Evolutionary conservation across 1,284 basidiomycete species (phyloP), one percentile per base, ranked within the genome.

Genomic region (Apiotrichum akiyoshidainum): DNA sequence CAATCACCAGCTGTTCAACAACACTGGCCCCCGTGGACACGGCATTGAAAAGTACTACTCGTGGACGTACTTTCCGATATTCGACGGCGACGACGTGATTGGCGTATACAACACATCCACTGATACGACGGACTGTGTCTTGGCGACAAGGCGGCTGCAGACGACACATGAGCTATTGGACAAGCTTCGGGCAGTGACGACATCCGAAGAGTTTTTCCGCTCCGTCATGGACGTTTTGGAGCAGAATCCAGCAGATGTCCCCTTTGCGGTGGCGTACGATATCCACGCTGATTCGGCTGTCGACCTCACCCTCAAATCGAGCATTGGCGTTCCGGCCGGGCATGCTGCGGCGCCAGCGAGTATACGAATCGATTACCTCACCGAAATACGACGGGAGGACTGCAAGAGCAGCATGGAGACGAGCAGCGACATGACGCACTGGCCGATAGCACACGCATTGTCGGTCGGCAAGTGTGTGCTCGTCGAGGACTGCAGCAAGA

Each of bases 361-460:
- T 16, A 37, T 37, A 37, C 37, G 14, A 37, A 37, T 13, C 37
- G 37, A 37, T 6, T 3, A 37, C 37, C 14, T 16, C 11, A 35
- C 14, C 34, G 33, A n/a, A 41, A 35, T 7, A 7, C 26, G 26
- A 7, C 26, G 26, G 4, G 26, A 31, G 4, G 7, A 31, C 26
- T 3, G 26, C 26, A 3, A 31, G 7, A 4, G 26, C 26, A 3
- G 3, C 3, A 31, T 31, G 7, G 26, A 31, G 26, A 3, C 26
- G 26, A 31, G 26, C 26, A 31, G 4, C 26, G 26, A 31, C 3
- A 31, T 7, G 7, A 31, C 26, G 26, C 26, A 39, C 22, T 77
- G 75, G 76, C 75, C 74, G 1, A 68, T 77, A 8, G 57, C 60
- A 5, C 69, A 72, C 34, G 75, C 77, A 1, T 52, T 79, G 22